Percentiles rank a stretch among this genome's conserved stretches.
These are phyloP conservation scores for Apophysomyces sp. DNA, from an alignment of 371 early-diverging fungal genomes.

Conservation along the genomic window DNA sequence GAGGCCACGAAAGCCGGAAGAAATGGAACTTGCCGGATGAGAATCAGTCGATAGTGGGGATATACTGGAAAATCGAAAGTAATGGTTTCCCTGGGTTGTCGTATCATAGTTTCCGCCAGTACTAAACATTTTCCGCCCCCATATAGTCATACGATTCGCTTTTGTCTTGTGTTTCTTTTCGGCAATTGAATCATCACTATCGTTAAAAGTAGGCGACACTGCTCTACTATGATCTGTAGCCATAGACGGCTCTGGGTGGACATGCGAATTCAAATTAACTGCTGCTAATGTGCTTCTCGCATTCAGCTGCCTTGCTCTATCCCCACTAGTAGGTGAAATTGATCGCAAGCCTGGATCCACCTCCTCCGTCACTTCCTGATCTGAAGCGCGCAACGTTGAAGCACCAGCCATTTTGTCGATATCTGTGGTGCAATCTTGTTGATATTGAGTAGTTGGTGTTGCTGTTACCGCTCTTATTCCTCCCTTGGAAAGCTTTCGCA, in stretches of 20 bases:
- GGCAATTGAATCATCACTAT: background rate
- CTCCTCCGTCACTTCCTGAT: too few relatives aligned
- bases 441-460: background rate
- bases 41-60: background rate
- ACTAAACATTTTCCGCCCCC: constrained; percentile 10
- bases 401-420: background rate
- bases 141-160: constrained; percentile 13
- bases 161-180: constrained; percentile 10
- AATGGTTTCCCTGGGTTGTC: background rate
- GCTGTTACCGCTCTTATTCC: constrained; percentile 13
- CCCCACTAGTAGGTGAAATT: background rate
- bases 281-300: too few relatives aligned
- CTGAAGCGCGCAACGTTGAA: too few relatives aligned
- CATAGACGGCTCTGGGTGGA: background rate
- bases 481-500: constrained; percentile 9
- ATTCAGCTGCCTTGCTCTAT: too few relatives aligned
- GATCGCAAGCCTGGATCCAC: background rate
- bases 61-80: background rate
- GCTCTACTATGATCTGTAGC: background rate
- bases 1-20: constrained; percentile 6
- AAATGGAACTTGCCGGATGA: background rate
- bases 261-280: too few relatives aligned
- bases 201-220: background rate
- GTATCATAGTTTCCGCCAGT: background rate
- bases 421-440: background rate